phyloP scores from a whole-genome alignment of 1,284 basidiomycete genomes.

The Thelephora terrestris region DNA sequence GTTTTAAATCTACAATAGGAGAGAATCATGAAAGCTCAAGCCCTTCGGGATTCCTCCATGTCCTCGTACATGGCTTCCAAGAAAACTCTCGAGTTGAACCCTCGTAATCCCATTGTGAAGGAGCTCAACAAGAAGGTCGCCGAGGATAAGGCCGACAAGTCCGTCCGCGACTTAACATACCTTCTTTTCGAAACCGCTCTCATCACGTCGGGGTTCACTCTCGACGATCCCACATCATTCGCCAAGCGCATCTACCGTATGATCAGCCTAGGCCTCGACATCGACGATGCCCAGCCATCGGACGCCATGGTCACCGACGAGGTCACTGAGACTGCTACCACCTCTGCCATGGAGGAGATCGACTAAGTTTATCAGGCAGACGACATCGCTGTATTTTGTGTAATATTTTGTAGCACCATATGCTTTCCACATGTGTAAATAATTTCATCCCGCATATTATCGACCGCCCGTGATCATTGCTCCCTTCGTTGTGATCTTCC shows the following conservation, averaged over 20 bases:
- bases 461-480: not conserved
- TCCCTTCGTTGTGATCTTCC: not conserved
- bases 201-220: slow-evolving; percentile 88
- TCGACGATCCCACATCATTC: slow-evolving; percentile 93
- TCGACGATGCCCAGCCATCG: slow-evolving; percentile 57
- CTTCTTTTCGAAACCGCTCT: slow-evolving; percentile 96
- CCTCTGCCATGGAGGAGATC: slow-evolving; percentile 81
- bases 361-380: slow-evolving; percentile 36
- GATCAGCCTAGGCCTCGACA: slow-evolving; percentile 82
- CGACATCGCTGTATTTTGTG: not conserved
- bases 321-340: slow-evolving; percentile 46
- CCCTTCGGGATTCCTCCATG: slow-evolving; percentile 97
- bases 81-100: slow-evolving; percentile 99
- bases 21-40: slow-evolving; percentile 99
- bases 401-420: not conserved
- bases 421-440: not conserved
- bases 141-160: slow-evolving; percentile 98
- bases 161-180: slow-evolving; percentile 92
- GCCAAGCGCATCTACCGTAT: slow-evolving; percentile 96
- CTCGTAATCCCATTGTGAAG: slow-evolving; percentile 89
- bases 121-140: slow-evolving; percentile 93
- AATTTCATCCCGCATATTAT: not conserved
- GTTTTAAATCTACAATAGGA: slow-evolving; percentile 39
- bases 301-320: slow-evolving; percentile 29
- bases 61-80: slow-evolving; percentile 99